Conservation (phyloP, 257 asterid species). For the Primulina tabacum region DNA sequence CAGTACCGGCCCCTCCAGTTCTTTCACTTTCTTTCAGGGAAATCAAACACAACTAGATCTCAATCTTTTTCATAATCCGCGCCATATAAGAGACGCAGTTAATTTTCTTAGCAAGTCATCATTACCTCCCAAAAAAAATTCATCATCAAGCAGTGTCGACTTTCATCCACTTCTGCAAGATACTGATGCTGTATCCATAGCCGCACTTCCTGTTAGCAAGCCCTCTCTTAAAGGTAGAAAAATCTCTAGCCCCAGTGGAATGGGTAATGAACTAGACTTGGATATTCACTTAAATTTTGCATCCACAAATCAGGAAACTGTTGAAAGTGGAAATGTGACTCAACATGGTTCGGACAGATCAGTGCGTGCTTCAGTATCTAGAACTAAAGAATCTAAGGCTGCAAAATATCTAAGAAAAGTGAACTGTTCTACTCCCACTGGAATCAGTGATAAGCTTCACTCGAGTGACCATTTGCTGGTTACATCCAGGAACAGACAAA, state of each 20-base stretch:
- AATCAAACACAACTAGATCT: constrained; percentile 72
- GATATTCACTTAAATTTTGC: constrained; percentile 61
- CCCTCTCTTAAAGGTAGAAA: constrained; percentile 31
- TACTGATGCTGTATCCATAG: constrained; percentile 37
- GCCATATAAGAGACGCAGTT: constrained; percentile 58
- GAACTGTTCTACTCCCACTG: constrained; percentile 34
- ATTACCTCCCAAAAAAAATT: constrained; percentile 42
- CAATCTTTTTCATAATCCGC: constrained; percentile 71
- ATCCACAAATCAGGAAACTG: constrained; percentile 42
- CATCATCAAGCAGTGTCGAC: constrained; percentile 45
- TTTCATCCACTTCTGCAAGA: constrained; percentile 93
- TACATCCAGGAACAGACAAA: constrained; percentile 37
- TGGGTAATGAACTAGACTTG: constrained; percentile 61
- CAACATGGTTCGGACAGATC: constrained; percentile 25
- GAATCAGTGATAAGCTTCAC: constrained; percentile 29
- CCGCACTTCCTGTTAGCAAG: constrained; percentile 34
- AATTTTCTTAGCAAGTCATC: constrained; percentile 61
- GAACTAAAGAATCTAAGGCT: constrained; percentile 26
- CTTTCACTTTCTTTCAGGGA: constrained; percentile 57
- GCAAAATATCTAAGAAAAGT: constrained; percentile 25
- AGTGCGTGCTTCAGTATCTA: constrained; percentile 25
- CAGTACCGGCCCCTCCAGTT: constrained; percentile 37
- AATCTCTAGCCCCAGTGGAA: constrained; percentile 36
- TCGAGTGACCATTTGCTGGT: constrained; percentile 36
- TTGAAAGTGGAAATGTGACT: constrained; percentile 31